Conservation (phyloP, 2,329 filamentous ascomycete genomes). For the Neurospora sp. region DNA sequence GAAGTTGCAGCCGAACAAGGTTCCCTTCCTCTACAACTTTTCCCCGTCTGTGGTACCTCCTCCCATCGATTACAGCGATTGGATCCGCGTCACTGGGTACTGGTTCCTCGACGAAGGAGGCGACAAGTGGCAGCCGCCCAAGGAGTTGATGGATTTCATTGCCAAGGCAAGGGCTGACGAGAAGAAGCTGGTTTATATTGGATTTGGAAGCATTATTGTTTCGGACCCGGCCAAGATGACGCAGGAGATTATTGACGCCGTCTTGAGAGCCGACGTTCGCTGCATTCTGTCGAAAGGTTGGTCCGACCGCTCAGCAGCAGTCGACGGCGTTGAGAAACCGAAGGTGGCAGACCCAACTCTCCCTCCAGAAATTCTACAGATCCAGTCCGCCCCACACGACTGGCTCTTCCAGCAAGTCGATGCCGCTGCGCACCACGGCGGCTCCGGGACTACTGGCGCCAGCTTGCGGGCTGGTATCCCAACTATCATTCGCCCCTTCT, state of each 20-base stretch:
- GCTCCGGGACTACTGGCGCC: slow-evolving; percentile 88
- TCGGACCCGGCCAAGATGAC: slow-evolving; percentile 82
- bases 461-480: slow-evolving; percentile 84
- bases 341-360: slow-evolving; percentile 48
- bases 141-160: slow-evolving; percentile 74
- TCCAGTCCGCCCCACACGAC: slow-evolving; percentile 87
- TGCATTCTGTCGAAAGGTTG: slow-evolving; percentile 95
- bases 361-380: slow-evolving; percentile 74
- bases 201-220: slow-evolving; percentile 93
- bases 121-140: slow-evolving; percentile 59
- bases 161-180: slow-evolving; percentile 66
- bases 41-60: slow-evolving; percentile 89
- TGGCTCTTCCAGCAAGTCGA: slow-evolving; percentile 95
- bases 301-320: slow-evolving; percentile 60
- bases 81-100: slow-evolving; percentile 95
- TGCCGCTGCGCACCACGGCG: slow-evolving; percentile 88
- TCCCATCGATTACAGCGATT: slow-evolving; percentile 91
- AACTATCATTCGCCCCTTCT: slow-evolving; percentile 93
- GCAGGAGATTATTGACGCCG: slow-evolving; percentile 84
- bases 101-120: slow-evolving; percentile 84
- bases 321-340: slow-evolving; percentile 41
- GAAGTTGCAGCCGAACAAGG: slow-evolving; percentile 91
- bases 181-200: slow-evolving; percentile 93
- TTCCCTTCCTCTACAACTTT: slow-evolving; percentile 98
- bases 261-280: slow-evolving; percentile 81